Evolutionary conservation across 1,139 yeast species (phyloP).

Genomic region (Saccharomycopsis crataegensis): DNA sequence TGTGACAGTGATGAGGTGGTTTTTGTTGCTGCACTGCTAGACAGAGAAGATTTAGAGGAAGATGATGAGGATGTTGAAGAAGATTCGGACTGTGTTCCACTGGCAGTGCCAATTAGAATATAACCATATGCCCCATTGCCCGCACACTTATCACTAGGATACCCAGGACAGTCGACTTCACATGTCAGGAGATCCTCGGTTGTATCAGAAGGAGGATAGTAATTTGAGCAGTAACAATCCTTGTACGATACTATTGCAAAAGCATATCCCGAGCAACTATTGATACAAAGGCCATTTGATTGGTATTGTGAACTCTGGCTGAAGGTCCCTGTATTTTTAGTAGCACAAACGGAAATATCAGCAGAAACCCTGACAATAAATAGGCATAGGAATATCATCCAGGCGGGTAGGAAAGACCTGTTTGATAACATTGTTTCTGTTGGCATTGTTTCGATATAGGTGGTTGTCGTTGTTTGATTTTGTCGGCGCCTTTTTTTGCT

Average conservation of each 20-base stretch:
- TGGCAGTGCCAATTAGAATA: constrained; percentile 13
- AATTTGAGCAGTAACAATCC: constrained; percentile 17
- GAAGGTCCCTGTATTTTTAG: constrained; percentile 4
- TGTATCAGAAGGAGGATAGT: constrained; percentile 8
- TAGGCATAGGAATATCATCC: no score
- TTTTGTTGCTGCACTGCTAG: neutral
- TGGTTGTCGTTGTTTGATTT: no score
- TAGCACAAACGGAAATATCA: constrained; percentile 4
- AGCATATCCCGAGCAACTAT: constrained; percentile 13
- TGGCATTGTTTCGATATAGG: no score
- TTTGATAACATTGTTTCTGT: no score
- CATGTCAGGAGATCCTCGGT: constrained; percentile 4
- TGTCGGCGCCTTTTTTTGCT: no score
- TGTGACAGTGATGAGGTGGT: neutral
- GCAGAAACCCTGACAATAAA: neutral
- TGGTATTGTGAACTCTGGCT: constrained; percentile 4
- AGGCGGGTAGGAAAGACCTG: no score
- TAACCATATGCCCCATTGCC: constrained; percentile 18
- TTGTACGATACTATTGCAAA: constrained; percentile 14
- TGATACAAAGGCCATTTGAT: constrained; percentile 13
- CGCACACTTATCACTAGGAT: constrained; percentile 22
- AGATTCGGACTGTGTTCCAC: constrained; percentile 11
- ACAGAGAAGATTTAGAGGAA: neutral
- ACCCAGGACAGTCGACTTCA: constrained; percentile 17
- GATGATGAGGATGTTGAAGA: constrained; percentile 7